Base-by-base conservation (phyloP, 2,329 filamentous ascomycete species). In the Phaeophleospora eucalypticola region DNA sequence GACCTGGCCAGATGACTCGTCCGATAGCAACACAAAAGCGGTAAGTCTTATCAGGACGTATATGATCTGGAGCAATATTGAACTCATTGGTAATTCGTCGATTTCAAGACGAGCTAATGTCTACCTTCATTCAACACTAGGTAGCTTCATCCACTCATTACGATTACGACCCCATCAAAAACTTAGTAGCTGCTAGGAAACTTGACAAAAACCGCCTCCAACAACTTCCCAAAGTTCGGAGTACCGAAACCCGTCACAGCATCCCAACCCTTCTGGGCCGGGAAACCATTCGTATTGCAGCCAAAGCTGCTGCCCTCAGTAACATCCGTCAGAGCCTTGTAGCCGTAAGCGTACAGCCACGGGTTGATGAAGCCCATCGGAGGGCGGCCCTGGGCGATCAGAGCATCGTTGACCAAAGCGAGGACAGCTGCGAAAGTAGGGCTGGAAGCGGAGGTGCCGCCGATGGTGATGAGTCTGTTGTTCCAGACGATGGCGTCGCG, bases 371-470 rank as follows among this genome's bases (percentile, higher is more conserved):
- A 82, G 0, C 80, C 80, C 37, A 82, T 64, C 0, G 70, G 60
- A 0, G 73, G 61, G 60, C 77, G 73, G 4, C 76, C 75, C 2
- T 63, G 65, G 0, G 71, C 66, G 21, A 83, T 61, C 21, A 80
- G 68, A 1, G 77, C 80, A 57, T 84, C 81, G 55, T 86, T 86
- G 48, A 86, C 68, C 4, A 86, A 71, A 1, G 77, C 70, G 36
- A 86, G 69, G 40, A 86, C 70, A 8, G 71, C 77, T 1, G 78
- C 76, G 27, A 81, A 78, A 0, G 79, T 68, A 0, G 84, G 84
- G 1, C 77, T 67, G 0, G 80, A 75, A 19, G 79, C 77, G n/a
- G 72, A 76, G 1, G 60, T 62, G 12, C 79, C 78, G n/a, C 71
- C 73, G 3, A 62, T 58, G 4, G 60, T 67, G 4, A 64, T 29